These are phyloP conservation scores for Didymella exigua DNA, from an alignment of 2,329 filamentous ascomycete species.

Conservation along the genomic window DNA sequence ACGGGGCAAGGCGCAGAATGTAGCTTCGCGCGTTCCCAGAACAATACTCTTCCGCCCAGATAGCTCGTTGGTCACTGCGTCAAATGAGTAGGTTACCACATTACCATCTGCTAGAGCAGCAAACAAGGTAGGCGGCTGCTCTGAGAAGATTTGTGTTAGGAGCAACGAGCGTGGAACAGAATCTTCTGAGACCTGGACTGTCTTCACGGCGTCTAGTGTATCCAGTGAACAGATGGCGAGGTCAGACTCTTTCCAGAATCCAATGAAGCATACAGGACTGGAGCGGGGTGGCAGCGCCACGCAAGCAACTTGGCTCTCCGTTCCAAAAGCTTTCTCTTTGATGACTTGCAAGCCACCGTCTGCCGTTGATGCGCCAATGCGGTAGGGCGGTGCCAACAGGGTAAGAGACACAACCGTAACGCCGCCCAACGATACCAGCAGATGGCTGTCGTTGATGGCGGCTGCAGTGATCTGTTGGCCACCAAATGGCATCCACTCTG, in stretches of 20 bases:
- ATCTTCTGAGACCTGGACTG: slow-evolving; percentile 61
- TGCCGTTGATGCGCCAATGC: slow-evolving; percentile 12
- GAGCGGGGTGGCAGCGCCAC: slow-evolving; percentile 73
- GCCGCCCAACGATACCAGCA: slow-evolving; percentile 78
- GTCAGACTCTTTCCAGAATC: slow-evolving; percentile 84
- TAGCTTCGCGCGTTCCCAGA: slow-evolving; percentile 82
- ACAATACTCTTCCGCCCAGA: slow-evolving; percentile 79
- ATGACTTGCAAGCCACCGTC: slow-evolving; percentile 62
- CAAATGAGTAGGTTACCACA: slow-evolving; percentile 81
- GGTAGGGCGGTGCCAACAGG: slow-evolving; percentile 44
- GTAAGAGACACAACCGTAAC: slow-evolving; percentile 72
- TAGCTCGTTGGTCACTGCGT: slow-evolving; percentile 65
- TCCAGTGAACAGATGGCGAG: slow-evolving; percentile 75
- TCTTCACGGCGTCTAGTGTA: slow-evolving; percentile 69
- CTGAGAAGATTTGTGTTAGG: slow-evolving; percentile 73
- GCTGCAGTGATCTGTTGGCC: slow-evolving; percentile 72
- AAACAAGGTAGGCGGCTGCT: slow-evolving; percentile 76
- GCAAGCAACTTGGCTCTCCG: slow-evolving; percentile 81
- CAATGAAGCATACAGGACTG: slow-evolving; percentile 73
- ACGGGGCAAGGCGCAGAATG: slow-evolving; percentile 77
- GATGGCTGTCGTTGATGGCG: slow-evolving; percentile 71
- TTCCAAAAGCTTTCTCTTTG: slow-evolving; percentile 64
- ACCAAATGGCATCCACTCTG: slow-evolving; percentile 62
- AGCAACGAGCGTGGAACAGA: slow-evolving; percentile 84
- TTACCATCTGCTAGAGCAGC: slow-evolving; percentile 92